Evolutionary conservation across 2,329 filamentous ascomycete species (phyloP).

Genomic region (Claviceps sp.): DNA sequence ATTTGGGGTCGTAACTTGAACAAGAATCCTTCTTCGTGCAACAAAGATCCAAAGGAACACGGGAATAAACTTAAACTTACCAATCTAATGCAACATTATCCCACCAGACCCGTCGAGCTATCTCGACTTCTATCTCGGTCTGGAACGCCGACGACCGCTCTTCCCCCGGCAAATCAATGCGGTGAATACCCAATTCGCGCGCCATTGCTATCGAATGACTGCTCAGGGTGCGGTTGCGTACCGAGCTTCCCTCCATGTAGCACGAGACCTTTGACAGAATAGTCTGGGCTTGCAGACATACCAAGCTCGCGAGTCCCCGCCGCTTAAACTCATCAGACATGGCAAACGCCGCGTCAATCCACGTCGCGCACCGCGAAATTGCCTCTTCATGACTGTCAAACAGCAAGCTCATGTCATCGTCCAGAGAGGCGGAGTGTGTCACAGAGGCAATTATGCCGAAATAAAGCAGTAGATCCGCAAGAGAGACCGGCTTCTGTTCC

Average conservation of each 20-base stretch:
- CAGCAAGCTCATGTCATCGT: constrained; percentile 1
- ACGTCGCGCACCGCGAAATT: neutral
- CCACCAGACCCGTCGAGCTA: constrained; percentile 4
- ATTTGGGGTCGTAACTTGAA: no score
- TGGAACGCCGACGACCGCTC: neutral
- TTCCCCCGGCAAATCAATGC: constrained; percentile 1
- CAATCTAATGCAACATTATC: constrained; percentile 3
- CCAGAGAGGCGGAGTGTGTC: neutral
- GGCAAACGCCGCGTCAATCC: constrained; percentile 1
- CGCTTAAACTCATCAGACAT: constrained; percentile 2
- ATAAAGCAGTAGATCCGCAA: neutral
- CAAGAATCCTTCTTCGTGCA: no score
- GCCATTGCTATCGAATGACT: constrained; percentile 4
- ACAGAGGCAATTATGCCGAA: constrained; percentile 1
- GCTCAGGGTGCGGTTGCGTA: constrained; percentile 4
- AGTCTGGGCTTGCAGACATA: constrained; percentile 2
- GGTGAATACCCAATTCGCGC: constrained; percentile 4
- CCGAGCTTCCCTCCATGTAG: constrained; percentile 3
- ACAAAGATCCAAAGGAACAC: no score
- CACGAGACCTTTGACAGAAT: constrained; percentile 2
- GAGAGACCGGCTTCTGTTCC: neutral
- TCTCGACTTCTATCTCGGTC: constrained; percentile 1
- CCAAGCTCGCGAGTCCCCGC: neutral
- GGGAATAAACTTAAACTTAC: neutral
- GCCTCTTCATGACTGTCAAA: constrained; percentile 1